These are phyloP conservation scores for Schizosaccharomyces pombe DNA, from an alignment of 805 yeast genomes.

Conservation along the genomic window DNA sequence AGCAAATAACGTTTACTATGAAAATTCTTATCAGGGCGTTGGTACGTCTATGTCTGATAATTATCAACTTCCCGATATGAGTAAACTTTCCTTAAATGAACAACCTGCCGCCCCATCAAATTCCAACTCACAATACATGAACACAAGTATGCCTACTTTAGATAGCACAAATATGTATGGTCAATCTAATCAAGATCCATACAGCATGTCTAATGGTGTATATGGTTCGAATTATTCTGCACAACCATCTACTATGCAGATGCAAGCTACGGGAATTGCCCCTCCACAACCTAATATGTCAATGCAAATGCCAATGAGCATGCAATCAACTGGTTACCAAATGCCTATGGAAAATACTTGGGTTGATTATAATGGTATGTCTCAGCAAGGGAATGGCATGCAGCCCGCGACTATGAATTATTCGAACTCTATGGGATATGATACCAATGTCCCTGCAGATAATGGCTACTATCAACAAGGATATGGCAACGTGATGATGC, in stretches of 20 bases:
- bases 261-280: not conserved
- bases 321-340: not conserved
- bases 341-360: not conserved
- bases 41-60: not conserved
- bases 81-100: not conserved
- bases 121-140: not conserved
- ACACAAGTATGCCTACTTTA: not conserved
- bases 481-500: not conserved
- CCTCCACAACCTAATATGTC: not conserved
- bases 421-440: not conserved
- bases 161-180: not conserved
- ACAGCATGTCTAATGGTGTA: not conserved
- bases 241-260: not conserved
- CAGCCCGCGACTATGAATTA: not conserved
- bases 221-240: not conserved
- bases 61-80: not conserved
- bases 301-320: not conserved
- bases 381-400: not conserved
- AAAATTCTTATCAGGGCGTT: not conserved
- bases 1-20: not conserved
- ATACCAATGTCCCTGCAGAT: not conserved
- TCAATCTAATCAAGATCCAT: not conserved
- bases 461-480: not conserved
- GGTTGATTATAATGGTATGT: not conserved
- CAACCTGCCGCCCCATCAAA: not conserved